Evolutionary conservation across 2,329 filamentous ascomycete species (phyloP).

Genomic region (Aspergillus costaricaensis): DNA sequence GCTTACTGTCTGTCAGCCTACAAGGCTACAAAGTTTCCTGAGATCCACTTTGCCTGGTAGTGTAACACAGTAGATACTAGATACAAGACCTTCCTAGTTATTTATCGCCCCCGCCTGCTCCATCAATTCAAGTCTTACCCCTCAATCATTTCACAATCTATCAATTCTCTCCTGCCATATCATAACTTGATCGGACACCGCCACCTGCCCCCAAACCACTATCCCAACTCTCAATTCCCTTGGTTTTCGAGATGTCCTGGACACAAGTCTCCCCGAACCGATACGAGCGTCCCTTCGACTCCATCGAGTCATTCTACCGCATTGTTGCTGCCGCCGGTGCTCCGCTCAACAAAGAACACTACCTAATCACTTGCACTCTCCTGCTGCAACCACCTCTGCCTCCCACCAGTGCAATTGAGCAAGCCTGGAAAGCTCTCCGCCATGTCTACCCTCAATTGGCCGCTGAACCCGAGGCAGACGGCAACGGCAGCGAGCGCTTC

Average conservation of each 20-base stretch:
- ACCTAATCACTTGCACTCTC: background rate
- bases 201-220: too few relatives aligned
- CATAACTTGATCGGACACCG: too few relatives aligned
- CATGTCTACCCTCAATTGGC: background rate
- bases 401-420: background rate
- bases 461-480: background rate
- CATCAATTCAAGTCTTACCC: too few relatives aligned
- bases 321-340: background rate
- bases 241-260: background rate
- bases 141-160: too few relatives aligned
- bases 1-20: too few relatives aligned
- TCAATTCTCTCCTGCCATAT: too few relatives aligned
- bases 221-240: background rate
- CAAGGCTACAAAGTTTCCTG: too few relatives aligned
- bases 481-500: background rate
- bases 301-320: background rate
- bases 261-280: background rate
- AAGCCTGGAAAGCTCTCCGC: background rate
- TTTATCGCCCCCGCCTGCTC: too few relatives aligned
- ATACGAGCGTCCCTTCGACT: background rate
- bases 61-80: too few relatives aligned
- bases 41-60: too few relatives aligned
- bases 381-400: background rate
- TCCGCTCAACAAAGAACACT: background rate
- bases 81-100: too few relatives aligned